Base-by-base conservation (phyloP, 371 early-diverging fungal genomes). In the Rhizomucor pusillus region DNA sequence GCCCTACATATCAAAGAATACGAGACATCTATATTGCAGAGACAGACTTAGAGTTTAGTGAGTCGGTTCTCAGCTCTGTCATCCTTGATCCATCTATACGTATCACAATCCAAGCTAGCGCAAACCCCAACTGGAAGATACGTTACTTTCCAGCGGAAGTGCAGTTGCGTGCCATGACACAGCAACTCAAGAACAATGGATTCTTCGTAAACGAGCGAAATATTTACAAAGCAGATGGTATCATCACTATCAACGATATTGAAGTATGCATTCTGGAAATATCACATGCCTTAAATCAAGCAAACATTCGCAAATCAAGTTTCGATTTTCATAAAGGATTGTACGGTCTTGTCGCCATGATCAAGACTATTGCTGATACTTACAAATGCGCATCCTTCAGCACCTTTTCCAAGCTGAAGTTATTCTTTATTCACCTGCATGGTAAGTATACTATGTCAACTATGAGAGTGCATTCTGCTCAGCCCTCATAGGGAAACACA, bases 251-350 rank as follows among this genome's bases (percentile, higher is more conserved):
- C 14, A 14, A 37, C 9, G 37, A 37, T 37, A 11, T 37, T 14
- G 37, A 37, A 14, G 11, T 37, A 14, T 14, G 9, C n/a, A n/a
- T n/a, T n/a, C 39, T 36, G 11, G 48, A 25, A 25, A 33, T 33
- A 3, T 48, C 48, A 7, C 6, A 18, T 1, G 29, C 9, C 3
- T 3, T 13, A 1, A 14, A 25, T 7, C 48, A 25, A 33, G 29
- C 48, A 14, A 3, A 10, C 29, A 4, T 9, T 6, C 22, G 25
- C 1, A 48, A 48, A 29, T 6, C 1, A 3, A 29, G 12, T 23
- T 22, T 48, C 14, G 48, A 48, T 18, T 48, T 48, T 33, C 48
- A 48, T 33, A 48, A 48, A 23, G 48, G 48, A 2, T 2, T 48
- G 2, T 48, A 48, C 16, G 33, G 48, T 14, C 4, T 33, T 2